Conservation (phyloP, 208 protist species). For the Borovskyia barvae region DNA sequence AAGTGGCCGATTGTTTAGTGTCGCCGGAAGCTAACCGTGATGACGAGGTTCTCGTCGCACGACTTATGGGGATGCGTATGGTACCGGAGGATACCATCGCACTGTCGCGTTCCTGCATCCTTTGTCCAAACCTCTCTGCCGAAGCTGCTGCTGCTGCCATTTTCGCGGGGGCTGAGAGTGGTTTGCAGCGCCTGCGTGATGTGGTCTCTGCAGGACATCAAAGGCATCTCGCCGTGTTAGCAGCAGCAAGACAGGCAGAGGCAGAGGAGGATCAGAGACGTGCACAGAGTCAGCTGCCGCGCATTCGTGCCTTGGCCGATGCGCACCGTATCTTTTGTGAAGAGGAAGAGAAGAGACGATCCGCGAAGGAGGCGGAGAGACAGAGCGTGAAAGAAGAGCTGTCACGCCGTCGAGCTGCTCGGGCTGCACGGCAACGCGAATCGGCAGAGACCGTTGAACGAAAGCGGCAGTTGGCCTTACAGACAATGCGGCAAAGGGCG, state of each 20-base stretch:
- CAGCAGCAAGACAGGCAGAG: not conserved
- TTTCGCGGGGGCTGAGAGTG: not conserved
- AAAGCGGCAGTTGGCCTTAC: slow-evolving; percentile 28
- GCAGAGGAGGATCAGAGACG: not conserved
- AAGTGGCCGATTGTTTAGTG: not conserved
- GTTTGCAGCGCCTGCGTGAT: slow-evolving; percentile 10
- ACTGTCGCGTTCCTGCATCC: too few relatives aligned
- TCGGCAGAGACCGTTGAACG: slow-evolving; percentile 17
- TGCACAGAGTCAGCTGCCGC: slow-evolving; percentile 6
- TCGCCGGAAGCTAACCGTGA: not conserved
- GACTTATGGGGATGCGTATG: slow-evolving; percentile 1
- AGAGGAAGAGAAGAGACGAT: not conserved
- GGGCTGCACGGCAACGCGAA: slow-evolving; percentile 5
- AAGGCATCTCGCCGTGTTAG: not conserved
- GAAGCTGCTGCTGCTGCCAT: not conserved
- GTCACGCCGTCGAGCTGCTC: slow-evolving; percentile 18
- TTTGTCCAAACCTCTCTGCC: too few relatives aligned
- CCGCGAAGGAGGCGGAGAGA: slow-evolving; percentile 12
- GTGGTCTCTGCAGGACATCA: not conserved
- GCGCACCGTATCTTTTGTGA: slow-evolving; percentile 7
- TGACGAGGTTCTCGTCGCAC: not conserved
- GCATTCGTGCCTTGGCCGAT: not conserved
- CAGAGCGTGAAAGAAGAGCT: slow-evolving; percentile 24
- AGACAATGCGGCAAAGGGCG: slow-evolving; percentile 25
- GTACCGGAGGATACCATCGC: too few relatives aligned